Percentiles rank a stretch among this genome's conserved stretches.
Evolutionary conservation across 2,329 filamentous ascomycete genomes (phyloP).

Genomic region (Sporothrix dimorphospora): DNA sequence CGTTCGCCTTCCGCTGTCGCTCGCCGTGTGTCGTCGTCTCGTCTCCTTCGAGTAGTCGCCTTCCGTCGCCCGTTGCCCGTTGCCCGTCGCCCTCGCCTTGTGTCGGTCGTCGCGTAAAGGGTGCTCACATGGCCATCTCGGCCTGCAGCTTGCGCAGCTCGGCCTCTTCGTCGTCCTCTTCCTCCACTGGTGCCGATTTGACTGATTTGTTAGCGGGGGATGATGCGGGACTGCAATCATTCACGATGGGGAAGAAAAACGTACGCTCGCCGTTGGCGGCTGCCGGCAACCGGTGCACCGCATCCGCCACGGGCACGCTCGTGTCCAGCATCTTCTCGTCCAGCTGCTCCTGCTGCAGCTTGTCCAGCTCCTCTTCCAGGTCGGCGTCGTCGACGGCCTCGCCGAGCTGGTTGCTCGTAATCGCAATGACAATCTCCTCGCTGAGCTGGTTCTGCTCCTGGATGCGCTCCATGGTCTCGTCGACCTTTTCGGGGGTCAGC

Average conservation of each 20-base stretch:
- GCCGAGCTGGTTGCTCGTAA: conserved; percentile 70
- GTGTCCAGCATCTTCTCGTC: conserved; percentile 94
- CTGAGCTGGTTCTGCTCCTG: conserved; percentile 91
- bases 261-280: conserved; percentile 76
- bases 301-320: conserved; percentile 77
- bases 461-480: conserved; percentile 90
- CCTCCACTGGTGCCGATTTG: conserved; percentile 56
- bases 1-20: not conserved
- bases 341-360: conserved; percentile 86
- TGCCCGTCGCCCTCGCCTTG: not conserved
- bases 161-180: conserved; percentile 94
- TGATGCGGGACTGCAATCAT: not conserved
- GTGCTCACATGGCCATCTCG: conserved; percentile 87
- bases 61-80: not conserved
- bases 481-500: conserved; percentile 91
- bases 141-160: conserved; percentile 91
- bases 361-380: conserved; percentile 81
- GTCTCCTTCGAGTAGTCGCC: not conserved
- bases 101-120: not conserved
- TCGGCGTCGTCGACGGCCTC: conserved; percentile 82
- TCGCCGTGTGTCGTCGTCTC: not conserved
- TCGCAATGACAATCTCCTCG: conserved; percentile 87
- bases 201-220: conserved; percentile 43
- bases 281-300: conserved; percentile 74
- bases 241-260: conserved; percentile 43